phyloP scores from a whole-genome alignment of 441 rosid species.

The Syzygium syzygioides region DNA sequence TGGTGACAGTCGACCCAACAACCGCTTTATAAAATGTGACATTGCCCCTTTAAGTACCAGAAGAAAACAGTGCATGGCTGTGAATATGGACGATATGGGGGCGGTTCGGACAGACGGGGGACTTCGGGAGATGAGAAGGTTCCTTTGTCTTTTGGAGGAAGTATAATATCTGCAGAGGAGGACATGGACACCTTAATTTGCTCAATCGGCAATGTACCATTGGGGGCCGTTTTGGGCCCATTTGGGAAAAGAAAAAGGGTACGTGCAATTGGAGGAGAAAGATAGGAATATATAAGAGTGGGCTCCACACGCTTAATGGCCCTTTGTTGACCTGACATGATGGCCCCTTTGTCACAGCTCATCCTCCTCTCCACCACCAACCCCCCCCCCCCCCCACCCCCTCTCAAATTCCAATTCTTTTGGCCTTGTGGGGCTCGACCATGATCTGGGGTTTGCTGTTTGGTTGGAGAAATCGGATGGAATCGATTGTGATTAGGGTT shows the following conservation, averaged over 20 bases:
- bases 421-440: not conserved
- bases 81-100: not conserved
- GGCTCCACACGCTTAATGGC: not conserved
- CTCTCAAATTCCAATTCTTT: not conserved
- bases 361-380: not conserved
- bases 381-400: no score
- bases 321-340: not conserved
- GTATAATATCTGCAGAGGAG: not conserved
- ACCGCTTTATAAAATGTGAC: not conserved
- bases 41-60: not conserved
- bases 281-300: not conserved
- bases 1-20: not conserved
- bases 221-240: not conserved
- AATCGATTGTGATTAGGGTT: not conserved
- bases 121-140: not conserved
- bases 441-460: not conserved
- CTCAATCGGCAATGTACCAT: not conserved
- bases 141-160: not conserved
- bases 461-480: not conserved
- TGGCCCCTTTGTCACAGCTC: not conserved
- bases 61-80: not conserved
- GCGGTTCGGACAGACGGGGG: not conserved
- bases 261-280: not conserved
- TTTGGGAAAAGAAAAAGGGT: not conserved
- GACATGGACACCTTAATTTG: not conserved